A percentile compares a stretch with the other conserved stretches of the same genome.
Evolutionary conservation across 345 rosid genomes (phyloP).

Genomic region (Leavenworthia alabamica): DNA sequence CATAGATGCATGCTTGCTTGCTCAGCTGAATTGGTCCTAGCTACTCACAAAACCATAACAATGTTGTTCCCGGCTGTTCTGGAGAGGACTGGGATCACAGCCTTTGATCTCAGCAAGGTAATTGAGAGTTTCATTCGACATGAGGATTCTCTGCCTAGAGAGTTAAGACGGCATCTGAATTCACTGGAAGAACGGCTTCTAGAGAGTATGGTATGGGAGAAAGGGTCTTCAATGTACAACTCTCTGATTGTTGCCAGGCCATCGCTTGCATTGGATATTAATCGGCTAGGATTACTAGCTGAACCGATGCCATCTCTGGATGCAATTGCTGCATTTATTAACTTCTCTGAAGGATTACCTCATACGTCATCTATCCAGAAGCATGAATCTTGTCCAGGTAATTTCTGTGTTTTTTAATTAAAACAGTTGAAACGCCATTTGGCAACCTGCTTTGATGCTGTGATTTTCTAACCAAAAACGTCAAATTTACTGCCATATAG

Average conservation of each 20-base stretch:
- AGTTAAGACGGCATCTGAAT: constrained; percentile 90
- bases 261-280: constrained; percentile 54
- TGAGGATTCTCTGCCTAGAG: constrained; percentile 95
- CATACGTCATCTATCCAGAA: constrained; percentile 41
- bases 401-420: neutral
- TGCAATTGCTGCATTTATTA: constrained; percentile 66
- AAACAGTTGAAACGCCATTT: neutral
- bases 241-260: constrained; percentile 87
- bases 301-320: constrained; percentile 89
- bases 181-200: constrained; percentile 91
- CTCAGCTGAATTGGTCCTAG: constrained; percentile 90
- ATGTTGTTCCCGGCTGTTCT: constrained; percentile 95
- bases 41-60: constrained; percentile 88
- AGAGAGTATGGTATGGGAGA: constrained; percentile 99
- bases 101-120: constrained; percentile 98
- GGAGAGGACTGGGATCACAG: constrained; percentile 94
- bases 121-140: constrained; percentile 96
- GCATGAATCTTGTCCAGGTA: constrained; percentile 55
- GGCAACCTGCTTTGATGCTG: neutral
- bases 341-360: constrained; percentile 44
- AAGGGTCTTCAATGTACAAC: constrained; percentile 94
- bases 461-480: neutral
- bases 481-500: constrained; percentile 37
- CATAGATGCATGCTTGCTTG: constrained; percentile 98
- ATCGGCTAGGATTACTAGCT: constrained; percentile 57